Base-by-base conservation (phyloP, 805 yeast species). In the Ogataea corticis region DNA sequence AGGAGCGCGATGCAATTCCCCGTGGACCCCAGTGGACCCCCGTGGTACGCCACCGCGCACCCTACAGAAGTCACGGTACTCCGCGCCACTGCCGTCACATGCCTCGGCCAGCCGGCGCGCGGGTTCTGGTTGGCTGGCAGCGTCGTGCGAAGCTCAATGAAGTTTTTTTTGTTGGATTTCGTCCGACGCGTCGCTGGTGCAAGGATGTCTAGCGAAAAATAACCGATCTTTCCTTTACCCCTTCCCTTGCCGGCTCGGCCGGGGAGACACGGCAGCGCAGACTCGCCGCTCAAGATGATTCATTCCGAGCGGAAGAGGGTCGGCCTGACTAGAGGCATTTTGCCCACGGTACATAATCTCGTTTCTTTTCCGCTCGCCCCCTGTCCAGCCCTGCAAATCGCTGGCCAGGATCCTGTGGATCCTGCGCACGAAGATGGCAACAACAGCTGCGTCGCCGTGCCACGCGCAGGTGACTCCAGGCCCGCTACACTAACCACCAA, bases 281-380 rank as follows among this genome's bases (percentile, higher is more conserved):
- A n/a, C n/a, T n/a, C n/a, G n/a, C n/a, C n/a, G n/a, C n/a, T n/a
- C n/a, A n/a, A n/a, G n/a, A n/a, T n/a, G n/a, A n/a, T n/a, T 9
- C 25, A 21, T 6, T 9, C 25, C 29, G 34, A 32, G 39, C 42
- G 42, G 25, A 28, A 14, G 39, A 23, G 27, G 42, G 41, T 34
- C 19, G 25, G 32, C 21, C 19, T 13, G 31, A 11, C 6, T n/a
- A 11, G 31, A 7, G 31, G 31, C 31, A 21, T 21, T 21, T 21
- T 21, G 25, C 25, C 25, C 25, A 13, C 5, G 32, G 19, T 31
- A 28, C 42, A 25, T 38, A 42, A 42, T 45, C 47, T 45, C 46
- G 52, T 48, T 44, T 48, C 49, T 49, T 49, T 49, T 48, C 19
- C 19, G 19, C 27, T 29, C 25, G 42, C 32, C 38, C 32, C 4